Percentiles rank a stretch among this genome's conserved stretches.
Evolutionary conservation across 1,139 yeast genomes (phyloP).

Genomic region (Yamadazyma sp.): DNA sequence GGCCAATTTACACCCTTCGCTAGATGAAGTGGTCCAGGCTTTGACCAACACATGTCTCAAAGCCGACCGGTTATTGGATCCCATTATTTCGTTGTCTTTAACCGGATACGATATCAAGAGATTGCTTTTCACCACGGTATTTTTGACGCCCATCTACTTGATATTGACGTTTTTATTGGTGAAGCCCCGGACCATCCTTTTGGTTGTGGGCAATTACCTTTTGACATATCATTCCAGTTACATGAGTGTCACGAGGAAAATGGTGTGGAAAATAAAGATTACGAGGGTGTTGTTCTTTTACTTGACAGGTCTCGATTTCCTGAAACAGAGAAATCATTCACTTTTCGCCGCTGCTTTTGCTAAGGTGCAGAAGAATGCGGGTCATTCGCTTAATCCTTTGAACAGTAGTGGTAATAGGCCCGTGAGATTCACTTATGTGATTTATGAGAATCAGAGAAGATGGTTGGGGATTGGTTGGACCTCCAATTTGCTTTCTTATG

Average conservation of each 20-base stretch:
- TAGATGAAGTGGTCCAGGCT: slow-evolving; percentile 85
- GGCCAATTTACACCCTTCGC: slow-evolving; percentile 68
- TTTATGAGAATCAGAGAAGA: slow-evolving; percentile 94
- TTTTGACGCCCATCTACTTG: slow-evolving; percentile 81
- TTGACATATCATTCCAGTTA: slow-evolving; percentile 86
- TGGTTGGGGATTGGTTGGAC: slow-evolving; percentile 99
- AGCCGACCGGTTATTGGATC: slow-evolving; percentile 73
- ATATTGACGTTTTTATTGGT: slow-evolving; percentile 64
- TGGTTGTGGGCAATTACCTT: slow-evolving; percentile 59
- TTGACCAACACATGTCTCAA: slow-evolving; percentile 74
- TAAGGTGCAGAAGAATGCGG: slow-evolving; percentile 56
- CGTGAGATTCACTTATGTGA: slow-evolving; percentile 83
- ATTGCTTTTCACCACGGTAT: slow-evolving; percentile 76
- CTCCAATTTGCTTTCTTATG: slow-evolving; percentile 82
- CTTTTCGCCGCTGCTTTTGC: slow-evolving; percentile 58
- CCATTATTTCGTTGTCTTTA: slow-evolving; percentile 68
- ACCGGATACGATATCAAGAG: slow-evolving; percentile 79
- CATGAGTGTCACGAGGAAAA: slow-evolving; percentile 74
- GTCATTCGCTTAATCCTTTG: slow-evolving; percentile 22
- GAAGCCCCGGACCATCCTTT: slow-evolving; percentile 67
- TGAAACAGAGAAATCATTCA: slow-evolving; percentile 49
- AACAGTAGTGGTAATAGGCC: slow-evolving; percentile 45
- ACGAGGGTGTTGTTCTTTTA: slow-evolving; percentile 74
- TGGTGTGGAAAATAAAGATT: slow-evolving; percentile 78
- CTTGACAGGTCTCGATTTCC: slow-evolving; percentile 83